A percentile compares a stretch with the other conserved stretches of the same genome.
Conservation (phyloP, 148 eudicot genomes). For the Simmondsia chinensis region DNA sequence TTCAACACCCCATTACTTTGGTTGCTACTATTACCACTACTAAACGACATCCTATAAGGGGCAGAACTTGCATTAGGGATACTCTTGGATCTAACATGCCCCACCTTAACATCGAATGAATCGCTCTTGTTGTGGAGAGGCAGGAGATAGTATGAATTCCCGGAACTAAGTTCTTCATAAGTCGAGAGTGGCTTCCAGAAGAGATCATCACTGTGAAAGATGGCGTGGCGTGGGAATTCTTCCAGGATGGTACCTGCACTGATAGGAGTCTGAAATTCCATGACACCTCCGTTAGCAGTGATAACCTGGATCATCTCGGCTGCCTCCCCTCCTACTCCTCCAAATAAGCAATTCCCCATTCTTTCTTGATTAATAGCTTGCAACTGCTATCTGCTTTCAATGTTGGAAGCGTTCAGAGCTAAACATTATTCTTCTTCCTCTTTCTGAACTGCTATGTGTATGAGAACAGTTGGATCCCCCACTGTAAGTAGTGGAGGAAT, state of each 20-base stretch:
- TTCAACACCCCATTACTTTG: constrained; percentile 32
- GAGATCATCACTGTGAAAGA: constrained; percentile 52
- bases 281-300: constrained; percentile 65
- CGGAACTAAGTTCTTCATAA: constrained; percentile 45
- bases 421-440: too few species aligned
- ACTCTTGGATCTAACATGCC: constrained; percentile 71
- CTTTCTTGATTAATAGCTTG: too few species aligned
- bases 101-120: constrained; percentile 19
- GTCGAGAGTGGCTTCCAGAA: constrained; percentile 65
- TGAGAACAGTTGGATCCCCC: too few species aligned
- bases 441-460: too few species aligned
- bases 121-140: constrained; percentile 24
- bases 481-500: too few species aligned
- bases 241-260: constrained; percentile 56
- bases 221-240: constrained; percentile 68
- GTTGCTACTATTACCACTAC: constrained; percentile 10
- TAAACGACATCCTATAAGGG: constrained; percentile 74
- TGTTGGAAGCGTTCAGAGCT: too few species aligned
- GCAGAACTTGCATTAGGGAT: constrained; percentile 17
- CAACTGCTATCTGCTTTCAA: too few species aligned
- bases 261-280: constrained; percentile 61
- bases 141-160: constrained; percentile 66
- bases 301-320: constrained; percentile 42
- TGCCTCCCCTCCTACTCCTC: constrained; percentile 28
- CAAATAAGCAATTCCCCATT: constrained; percentile 83